phyloP scores from a whole-genome alignment of 2,329 filamentous ascomycete species.

The Sclerotiophoma versabilis region DNA sequence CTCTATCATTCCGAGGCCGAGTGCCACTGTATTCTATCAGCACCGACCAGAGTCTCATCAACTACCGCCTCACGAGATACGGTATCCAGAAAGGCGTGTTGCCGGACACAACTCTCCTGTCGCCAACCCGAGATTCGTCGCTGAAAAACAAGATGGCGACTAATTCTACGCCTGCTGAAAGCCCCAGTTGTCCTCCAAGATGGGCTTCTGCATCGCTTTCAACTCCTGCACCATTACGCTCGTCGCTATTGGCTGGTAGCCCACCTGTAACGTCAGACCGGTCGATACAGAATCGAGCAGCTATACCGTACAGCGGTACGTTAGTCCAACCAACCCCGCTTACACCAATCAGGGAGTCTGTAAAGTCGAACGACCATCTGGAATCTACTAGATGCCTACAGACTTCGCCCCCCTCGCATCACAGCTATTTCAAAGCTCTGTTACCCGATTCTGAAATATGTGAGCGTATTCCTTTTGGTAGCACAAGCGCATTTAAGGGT shows the following conservation, averaged over 20 bases:
- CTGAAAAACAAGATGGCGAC: too few species aligned
- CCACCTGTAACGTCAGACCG: too few species aligned
- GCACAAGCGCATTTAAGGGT: too few species aligned
- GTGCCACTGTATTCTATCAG: conserved; percentile 24
- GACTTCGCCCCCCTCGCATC: not conserved
- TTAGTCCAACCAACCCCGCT: too few species aligned
- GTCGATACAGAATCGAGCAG: too few species aligned
- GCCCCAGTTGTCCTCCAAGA: too few species aligned
- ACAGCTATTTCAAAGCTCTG: not conserved
- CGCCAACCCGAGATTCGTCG: not conserved
- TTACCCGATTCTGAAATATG: too few species aligned
- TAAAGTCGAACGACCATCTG: too few species aligned
- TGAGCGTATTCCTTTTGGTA: not conserved
- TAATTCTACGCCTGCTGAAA: not conserved
- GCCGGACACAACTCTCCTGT: not conserved
- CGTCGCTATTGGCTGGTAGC: too few species aligned
- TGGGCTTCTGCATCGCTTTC: too few species aligned
- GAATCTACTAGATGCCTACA: not conserved
- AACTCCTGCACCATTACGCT: too few species aligned
- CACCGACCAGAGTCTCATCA: not conserved
- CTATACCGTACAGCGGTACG: too few species aligned
- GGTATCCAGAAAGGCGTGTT: not conserved
- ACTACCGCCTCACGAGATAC: conserved; percentile 2
- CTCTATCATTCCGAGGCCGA: conserved; percentile 18
- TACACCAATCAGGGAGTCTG: not conserved